Conservation (phyloP, 805 yeast genomes). For the Saccharomyces jurei region DNA sequence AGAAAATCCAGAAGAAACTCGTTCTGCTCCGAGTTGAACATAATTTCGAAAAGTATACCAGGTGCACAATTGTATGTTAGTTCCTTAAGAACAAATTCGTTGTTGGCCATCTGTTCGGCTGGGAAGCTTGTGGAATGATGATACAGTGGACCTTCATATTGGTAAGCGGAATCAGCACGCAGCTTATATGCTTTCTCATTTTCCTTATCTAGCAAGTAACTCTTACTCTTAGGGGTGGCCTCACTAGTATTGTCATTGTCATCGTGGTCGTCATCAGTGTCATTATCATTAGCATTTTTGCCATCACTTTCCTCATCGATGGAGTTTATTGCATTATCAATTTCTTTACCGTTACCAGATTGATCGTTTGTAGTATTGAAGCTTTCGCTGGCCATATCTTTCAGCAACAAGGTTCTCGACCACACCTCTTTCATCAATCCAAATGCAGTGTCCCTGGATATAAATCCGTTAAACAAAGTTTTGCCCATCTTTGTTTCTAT, state of each 20-base stretch:
- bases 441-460: constrained; percentile 71
- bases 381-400: constrained; percentile 2
- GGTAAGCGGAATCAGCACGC: constrained; percentile 34
- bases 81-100: constrained; percentile 47
- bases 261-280: constrained; percentile 29
- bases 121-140: constrained; percentile 52
- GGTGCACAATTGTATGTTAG: constrained; percentile 59
- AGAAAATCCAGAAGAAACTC: constrained; percentile 37
- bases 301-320: constrained; percentile 33
- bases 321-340: constrained; percentile 36
- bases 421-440: constrained; percentile 64
- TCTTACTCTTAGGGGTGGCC: constrained; percentile 17
- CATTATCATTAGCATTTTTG: constrained; percentile 6
- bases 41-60: constrained; percentile 60
- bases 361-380: neutral
- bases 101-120: constrained; percentile 36
- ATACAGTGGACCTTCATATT: constrained; percentile 56
- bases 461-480: constrained; percentile 79
- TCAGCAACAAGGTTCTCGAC: constrained; percentile 36
- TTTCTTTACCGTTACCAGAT: constrained; percentile 1
- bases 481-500: constrained; percentile 56
- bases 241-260: constrained; percentile 22
- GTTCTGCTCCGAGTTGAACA: constrained; percentile 56
- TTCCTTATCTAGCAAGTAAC: constrained; percentile 11
- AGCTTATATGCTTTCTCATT: constrained; percentile 20